These are phyloP conservation scores for Ilyonectria mors-panacis DNA, from an alignment of 2,329 filamentous ascomycete species.

Conservation along the genomic window DNA sequence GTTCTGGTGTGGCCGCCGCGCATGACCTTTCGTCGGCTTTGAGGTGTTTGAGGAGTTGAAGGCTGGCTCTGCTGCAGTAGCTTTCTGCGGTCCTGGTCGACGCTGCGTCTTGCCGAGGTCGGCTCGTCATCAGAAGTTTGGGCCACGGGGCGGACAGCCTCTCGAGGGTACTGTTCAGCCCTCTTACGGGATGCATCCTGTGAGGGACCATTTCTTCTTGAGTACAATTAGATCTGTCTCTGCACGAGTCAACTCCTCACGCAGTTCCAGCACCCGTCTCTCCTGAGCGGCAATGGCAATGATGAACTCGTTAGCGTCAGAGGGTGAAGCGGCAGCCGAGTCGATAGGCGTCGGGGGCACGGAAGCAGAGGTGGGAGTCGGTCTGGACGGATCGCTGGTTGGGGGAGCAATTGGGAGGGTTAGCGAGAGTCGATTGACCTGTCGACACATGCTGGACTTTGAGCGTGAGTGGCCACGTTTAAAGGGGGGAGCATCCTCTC, in stretches of 20 bases:
- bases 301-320: constrained; percentile 79
- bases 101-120: constrained; percentile 58
- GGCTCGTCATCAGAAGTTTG: constrained; percentile 48
- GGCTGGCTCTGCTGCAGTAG: constrained; percentile 68
- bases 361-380: constrained; percentile 63
- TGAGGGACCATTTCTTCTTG: constrained; percentile 85
- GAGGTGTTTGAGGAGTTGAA: constrained; percentile 59
- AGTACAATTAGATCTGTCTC: constrained; percentile 82
- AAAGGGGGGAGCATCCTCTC: constrained; percentile 58
- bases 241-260: constrained; percentile 88
- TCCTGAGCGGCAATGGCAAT: constrained; percentile 94
- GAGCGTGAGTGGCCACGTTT: constrained; percentile 64
- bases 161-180: constrained; percentile 70
- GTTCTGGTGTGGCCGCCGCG: constrained; percentile 74
- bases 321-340: constrained; percentile 60
- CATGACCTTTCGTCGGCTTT: constrained; percentile 74
- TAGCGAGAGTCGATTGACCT: constrained; percentile 71
- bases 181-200: constrained; percentile 85
- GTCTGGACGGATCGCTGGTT: constrained; percentile 66
- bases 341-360: constrained; percentile 68
- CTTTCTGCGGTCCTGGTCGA: constrained; percentile 82
- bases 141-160: constrained; percentile 65
- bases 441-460: constrained; percentile 67
- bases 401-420: constrained; percentile 74
- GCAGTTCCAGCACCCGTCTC: constrained; percentile 88